Percentiles rank a stretch among this genome's conserved stretches.
phyloP scores from a whole-genome alignment of 306 rosid species.

The Cicer cuneatum region DNA sequence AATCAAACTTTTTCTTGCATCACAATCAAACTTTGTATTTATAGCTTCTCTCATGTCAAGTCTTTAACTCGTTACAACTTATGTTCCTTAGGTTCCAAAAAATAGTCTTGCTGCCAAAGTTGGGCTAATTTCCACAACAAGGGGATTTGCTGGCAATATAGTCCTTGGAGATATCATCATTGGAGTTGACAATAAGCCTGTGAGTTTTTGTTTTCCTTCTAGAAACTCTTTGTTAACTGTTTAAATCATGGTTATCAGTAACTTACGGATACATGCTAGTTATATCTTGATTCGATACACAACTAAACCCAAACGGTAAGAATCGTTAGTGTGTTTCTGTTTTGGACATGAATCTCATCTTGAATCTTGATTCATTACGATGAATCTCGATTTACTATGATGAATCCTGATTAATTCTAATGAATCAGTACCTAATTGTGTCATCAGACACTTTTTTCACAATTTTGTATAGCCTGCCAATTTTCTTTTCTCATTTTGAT shows the following conservation, averaged over 20 bases:
- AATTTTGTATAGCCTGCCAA: too few species aligned
- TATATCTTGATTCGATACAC: too few species aligned
- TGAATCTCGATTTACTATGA: too few species aligned
- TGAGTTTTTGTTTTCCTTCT: constrained; percentile 50
- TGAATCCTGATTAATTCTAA: too few species aligned
- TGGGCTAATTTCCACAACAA: constrained; percentile 78
- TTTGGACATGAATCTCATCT: too few species aligned
- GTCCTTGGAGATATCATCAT: constrained; percentile 84
- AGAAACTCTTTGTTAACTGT: constrained; percentile 33
- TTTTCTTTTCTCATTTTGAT: too few species aligned
- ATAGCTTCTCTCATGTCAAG: constrained; percentile 26
- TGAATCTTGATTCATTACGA: too few species aligned
- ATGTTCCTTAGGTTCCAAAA: constrained; percentile 70
- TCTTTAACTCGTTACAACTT: constrained; percentile 15
- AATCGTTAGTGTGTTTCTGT: too few species aligned
- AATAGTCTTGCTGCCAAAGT: constrained; percentile 82
- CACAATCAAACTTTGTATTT: constrained; percentile 10
- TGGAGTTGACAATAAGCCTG: constrained; percentile 83
- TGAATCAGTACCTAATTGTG: too few species aligned
- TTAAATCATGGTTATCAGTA: neutral
- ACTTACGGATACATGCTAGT: too few species aligned
- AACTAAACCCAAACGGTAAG: too few species aligned
- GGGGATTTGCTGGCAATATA: constrained; percentile 92
- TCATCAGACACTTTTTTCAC: too few species aligned
- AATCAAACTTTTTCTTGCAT: constrained; percentile 19